Conservation (phyloP, 208 protist genomes). For the Angomonas ambiguus region DNA sequence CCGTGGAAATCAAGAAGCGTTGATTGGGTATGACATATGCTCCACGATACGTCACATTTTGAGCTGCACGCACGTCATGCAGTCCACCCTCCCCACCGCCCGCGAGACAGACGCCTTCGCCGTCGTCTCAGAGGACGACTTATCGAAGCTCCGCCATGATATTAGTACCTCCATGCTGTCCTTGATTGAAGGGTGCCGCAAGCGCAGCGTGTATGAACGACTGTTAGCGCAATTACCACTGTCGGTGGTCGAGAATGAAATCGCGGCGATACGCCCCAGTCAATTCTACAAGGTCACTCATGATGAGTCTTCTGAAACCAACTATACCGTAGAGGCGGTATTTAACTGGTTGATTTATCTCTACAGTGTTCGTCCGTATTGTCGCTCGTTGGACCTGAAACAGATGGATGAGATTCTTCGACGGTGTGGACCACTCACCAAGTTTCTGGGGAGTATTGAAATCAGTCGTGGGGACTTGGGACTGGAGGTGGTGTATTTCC, state of each 20-base stretch:
- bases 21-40: slow-evolving; percentile 59
- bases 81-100: neutral
- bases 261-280: slow-evolving; percentile 24
- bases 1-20: slow-evolving; percentile 70
- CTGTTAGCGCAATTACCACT: slow-evolving; percentile 61
- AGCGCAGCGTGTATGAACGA: slow-evolving; percentile 30
- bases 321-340: slow-evolving; percentile 39
- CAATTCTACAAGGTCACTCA: slow-evolving; percentile 32
- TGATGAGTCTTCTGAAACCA: slow-evolving; percentile 34
- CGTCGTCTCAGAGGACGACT: slow-evolving; percentile 29
- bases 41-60: slow-evolving; percentile 32
- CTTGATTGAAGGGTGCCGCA: slow-evolving; percentile 68
- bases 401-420: slow-evolving; percentile 46
- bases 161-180: slow-evolving; percentile 59
- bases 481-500: slow-evolving; percentile 81
- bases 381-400: slow-evolving; percentile 23
- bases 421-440: slow-evolving; percentile 27
- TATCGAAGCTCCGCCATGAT: slow-evolving; percentile 35
- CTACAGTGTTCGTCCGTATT: slow-evolving; percentile 38
- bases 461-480: slow-evolving; percentile 46
- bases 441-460: slow-evolving; percentile 70
- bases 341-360: slow-evolving; percentile 84
- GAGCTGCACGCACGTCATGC: slow-evolving; percentile 15
- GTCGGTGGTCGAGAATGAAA: slow-evolving; percentile 39
- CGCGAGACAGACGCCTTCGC: slow-evolving; percentile 23